These are phyloP conservation scores for Epichloe bromicola DNA, from an alignment of 2,329 filamentous ascomycete genomes.

Conservation along the genomic window DNA sequence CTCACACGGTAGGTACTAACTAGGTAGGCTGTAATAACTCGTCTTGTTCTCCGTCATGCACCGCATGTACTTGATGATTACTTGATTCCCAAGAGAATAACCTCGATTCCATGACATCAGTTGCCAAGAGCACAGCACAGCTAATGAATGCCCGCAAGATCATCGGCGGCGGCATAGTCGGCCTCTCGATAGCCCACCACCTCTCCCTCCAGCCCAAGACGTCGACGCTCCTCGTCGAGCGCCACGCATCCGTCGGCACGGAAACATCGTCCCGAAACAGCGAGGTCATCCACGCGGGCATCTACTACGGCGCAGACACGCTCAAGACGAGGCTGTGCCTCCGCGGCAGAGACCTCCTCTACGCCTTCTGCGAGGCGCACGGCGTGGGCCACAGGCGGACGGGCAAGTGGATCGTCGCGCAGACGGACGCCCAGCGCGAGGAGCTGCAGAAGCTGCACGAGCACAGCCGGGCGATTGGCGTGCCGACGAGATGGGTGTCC, in stretches of 20 bases:
- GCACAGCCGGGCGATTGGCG: slow-evolving; percentile 31
- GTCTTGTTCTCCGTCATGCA: no score
- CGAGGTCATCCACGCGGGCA: slow-evolving; percentile 90
- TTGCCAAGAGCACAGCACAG: no score
- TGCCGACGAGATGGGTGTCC: slow-evolving; percentile 61
- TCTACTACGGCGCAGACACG: slow-evolving; percentile 69
- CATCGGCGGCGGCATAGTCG: slow-evolving; percentile 54
- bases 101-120: no score
- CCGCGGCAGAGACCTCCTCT: slow-evolving; percentile 61
- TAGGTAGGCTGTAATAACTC: neutral
- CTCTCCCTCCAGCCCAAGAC: slow-evolving; percentile 50
- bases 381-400: slow-evolving; percentile 59
- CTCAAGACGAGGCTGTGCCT: slow-evolving; percentile 81
- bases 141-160: slow-evolving; percentile 23
- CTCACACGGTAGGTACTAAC: slow-evolving; percentile 27
- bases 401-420: slow-evolving; percentile 93
- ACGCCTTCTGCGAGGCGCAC: slow-evolving; percentile 58
- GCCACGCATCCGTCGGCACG: slow-evolving; percentile 60
- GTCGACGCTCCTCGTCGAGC: slow-evolving; percentile 68
- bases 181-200: slow-evolving; percentile 64
- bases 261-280: slow-evolving; percentile 87
- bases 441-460: slow-evolving; percentile 40
- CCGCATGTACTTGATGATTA: neutral
- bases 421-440: slow-evolving; percentile 57
- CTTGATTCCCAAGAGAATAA: neutral